A percentile compares a stretch with the other conserved stretches of the same genome.
Conservation (phyloP, 2,329 filamentous ascomycete genomes). For the Fonsecaea pedrosoi region DNA sequence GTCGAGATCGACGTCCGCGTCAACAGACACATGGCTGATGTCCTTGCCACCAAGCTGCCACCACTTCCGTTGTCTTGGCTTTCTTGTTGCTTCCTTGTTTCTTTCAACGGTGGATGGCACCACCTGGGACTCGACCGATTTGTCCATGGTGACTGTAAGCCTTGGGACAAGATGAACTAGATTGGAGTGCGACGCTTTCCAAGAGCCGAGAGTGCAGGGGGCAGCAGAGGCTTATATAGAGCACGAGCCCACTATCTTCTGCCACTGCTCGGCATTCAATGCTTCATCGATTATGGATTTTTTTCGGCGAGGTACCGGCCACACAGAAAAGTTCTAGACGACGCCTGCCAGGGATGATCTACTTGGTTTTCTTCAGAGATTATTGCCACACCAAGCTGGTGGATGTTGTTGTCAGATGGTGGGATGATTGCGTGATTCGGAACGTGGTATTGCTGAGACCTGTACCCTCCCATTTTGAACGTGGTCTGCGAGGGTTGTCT, state of each 20-base stretch:
- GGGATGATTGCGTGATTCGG: slow-evolving; percentile 20
- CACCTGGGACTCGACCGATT: slow-evolving; percentile 12
- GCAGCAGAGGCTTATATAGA: slow-evolving; percentile 11
- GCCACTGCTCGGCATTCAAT: slow-evolving; percentile 13
- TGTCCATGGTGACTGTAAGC: slow-evolving; percentile 12
- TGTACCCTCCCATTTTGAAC: background rate
- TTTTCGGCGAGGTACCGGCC: slow-evolving; percentile 1
- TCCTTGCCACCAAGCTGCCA: slow-evolving; percentile 35
- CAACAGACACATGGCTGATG: slow-evolving; percentile 33
- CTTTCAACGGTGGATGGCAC: slow-evolving; percentile 6
- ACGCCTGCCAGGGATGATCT: background rate
- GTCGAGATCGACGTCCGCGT: slow-evolving; percentile 20
- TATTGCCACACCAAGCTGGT: slow-evolving; percentile 15
- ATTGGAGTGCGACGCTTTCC: background rate
- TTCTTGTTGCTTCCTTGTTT: slow-evolving; percentile 3
- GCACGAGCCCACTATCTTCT: background rate
- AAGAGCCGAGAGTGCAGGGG: background rate
- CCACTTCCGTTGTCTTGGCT: slow-evolving; percentile 26
- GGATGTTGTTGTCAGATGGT: slow-evolving; percentile 6
- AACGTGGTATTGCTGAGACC: background rate
- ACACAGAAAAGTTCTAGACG: slow-evolving; percentile 8
- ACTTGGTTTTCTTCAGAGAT: background rate
- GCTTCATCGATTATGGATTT: background rate
- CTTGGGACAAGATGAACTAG: background rate
- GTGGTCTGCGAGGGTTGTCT: slow-evolving; percentile 5